Base-by-base conservation (phyloP, 768 basidiomycete genomes). In the Brasilioporus rufonigricans region DNA sequence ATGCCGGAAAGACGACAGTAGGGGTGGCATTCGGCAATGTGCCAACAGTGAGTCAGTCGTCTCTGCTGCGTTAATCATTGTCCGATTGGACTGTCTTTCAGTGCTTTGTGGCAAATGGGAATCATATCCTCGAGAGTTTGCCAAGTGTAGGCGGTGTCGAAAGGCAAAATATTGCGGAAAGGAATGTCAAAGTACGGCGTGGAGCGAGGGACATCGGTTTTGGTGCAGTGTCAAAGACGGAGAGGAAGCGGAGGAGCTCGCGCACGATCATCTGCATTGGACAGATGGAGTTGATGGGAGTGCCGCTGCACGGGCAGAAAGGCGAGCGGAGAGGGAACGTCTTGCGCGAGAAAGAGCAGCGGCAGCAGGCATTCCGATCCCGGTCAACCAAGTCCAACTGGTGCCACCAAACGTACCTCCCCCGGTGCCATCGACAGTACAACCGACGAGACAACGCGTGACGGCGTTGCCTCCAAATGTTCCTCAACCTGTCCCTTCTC, bases 91-190 rank as follows among this genome's bases (percentile, higher is more conserved):
- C 46, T 11, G 56, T 33, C 2, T 47, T 23, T 14, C 18, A 90
- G 89, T 98, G 95, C 80, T 90, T 44, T 98, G 97, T 63, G 97
- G 96, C 0, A 83, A 83, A 61, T 98, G 95, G 97, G 97, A 99
- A 71, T 76, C 79, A 12, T 91, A 84, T 61, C 91, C 96, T 2
- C 81, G 96, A 26, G 93, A 98, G 71, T 99, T 99, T 71, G 95
- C 95, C 10, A 98, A 99, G 68, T 98, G 97, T 66, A 72, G 97
- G 48, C 77, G 96, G 61, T 99, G 97, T 73, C 74, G 96, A 61
- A 97, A 98, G 73, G 97, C 96, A 11, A 99, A 99, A 71, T 99
- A 98, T 69, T 98, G 97, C 65, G 93, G 93, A 24, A 98, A 98
- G 71, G 91, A 94, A 62, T 98, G 95, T 66, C 95, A 97, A 76